Evolutionary conservation across 2,329 filamentous ascomycete genomes (phyloP).

Genomic region (Neocucurbitaria cava): DNA sequence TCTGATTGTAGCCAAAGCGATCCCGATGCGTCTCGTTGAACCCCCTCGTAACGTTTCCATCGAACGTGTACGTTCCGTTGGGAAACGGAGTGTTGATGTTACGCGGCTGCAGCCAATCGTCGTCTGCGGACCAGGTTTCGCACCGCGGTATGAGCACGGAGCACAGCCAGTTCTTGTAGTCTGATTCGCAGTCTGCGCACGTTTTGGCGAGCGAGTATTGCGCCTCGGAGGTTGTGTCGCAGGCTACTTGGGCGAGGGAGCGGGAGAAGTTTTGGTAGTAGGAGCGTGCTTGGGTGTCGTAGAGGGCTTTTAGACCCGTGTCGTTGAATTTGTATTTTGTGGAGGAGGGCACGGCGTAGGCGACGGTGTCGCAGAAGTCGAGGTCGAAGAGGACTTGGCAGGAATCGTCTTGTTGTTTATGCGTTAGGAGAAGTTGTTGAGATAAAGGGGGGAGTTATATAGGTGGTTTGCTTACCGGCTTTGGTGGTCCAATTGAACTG

Average conservation of each 20-base stretch:
- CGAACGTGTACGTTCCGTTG: slow-evolving; percentile 62
- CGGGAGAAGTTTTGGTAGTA: slow-evolving; percentile 82
- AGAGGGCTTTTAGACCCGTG: slow-evolving; percentile 70
- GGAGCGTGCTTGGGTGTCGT: slow-evolving; percentile 74
- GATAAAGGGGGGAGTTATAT: too few species aligned
- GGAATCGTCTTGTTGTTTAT: slow-evolving; percentile 70
- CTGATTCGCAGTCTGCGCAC: slow-evolving; percentile 76
- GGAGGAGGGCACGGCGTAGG: slow-evolving; percentile 90
- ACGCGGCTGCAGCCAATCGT: slow-evolving; percentile 65
- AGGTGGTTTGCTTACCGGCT: slow-evolving; percentile 72
- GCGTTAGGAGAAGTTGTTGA: too few species aligned
- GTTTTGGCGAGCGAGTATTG: slow-evolving; percentile 80
- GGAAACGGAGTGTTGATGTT: slow-evolving; percentile 74
- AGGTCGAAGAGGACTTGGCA: slow-evolving; percentile 88
- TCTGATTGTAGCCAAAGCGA: slow-evolving; percentile 58
- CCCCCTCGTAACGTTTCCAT: slow-evolving; percentile 18
- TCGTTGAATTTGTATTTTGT: slow-evolving; percentile 66
- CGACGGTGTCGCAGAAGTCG: slow-evolving; percentile 85
- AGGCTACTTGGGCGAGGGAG: slow-evolving; percentile 82
- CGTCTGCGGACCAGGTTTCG: slow-evolving; percentile 74
- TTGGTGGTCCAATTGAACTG: slow-evolving; percentile 80
- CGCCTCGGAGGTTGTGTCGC: slow-evolving; percentile 75
- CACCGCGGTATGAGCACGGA: slow-evolving; percentile 92
- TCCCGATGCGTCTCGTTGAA: slow-evolving; percentile 34
- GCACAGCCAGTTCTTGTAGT: slow-evolving; percentile 96